phyloP scores from a whole-genome alignment of 768 basidiomycete species.

The Pulveroboletus ravenelii region DNA sequence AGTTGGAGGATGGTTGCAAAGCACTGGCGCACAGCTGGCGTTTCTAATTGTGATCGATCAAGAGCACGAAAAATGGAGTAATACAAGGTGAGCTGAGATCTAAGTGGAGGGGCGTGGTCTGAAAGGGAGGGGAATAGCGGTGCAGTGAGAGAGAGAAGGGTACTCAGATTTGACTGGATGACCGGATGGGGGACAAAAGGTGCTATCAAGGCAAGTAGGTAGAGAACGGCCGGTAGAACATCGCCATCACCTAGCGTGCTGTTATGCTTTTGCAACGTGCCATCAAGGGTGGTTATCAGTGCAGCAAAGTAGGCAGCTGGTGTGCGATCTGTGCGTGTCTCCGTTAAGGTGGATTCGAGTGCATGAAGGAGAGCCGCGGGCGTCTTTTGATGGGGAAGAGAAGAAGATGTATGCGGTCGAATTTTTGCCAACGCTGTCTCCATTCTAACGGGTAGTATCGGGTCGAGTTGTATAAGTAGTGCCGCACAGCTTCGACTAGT shows the following conservation, averaged over 20 bases:
- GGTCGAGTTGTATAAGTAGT: background rate
- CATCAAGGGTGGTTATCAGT: slow-evolving; percentile 77
- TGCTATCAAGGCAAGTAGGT: slow-evolving; percentile 32
- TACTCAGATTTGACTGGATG: slow-evolving; percentile 68
- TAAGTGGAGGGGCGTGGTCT: slow-evolving; percentile 69
- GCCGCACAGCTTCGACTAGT: slow-evolving; percentile 1
- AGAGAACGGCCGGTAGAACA: slow-evolving; percentile 31
- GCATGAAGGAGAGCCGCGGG: slow-evolving; percentile 83
- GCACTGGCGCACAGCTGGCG: slow-evolving; percentile 64
- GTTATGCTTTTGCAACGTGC: slow-evolving; percentile 61
- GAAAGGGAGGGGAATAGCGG: slow-evolving; percentile 70
- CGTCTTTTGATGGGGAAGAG: slow-evolving; percentile 81
- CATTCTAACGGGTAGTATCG: slow-evolving; percentile 32
- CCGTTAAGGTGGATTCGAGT: slow-evolving; percentile 74
- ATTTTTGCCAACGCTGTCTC: slow-evolving; percentile 77
- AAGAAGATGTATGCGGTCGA: slow-evolving; percentile 76
- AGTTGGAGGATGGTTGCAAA: slow-evolving; percentile 84
- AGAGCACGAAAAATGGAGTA: slow-evolving; percentile 64
- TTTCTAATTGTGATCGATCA: slow-evolving; percentile 67
- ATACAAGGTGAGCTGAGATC: slow-evolving; percentile 82
- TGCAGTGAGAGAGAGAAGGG: slow-evolving; percentile 67
- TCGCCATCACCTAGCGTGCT: slow-evolving; percentile 68
- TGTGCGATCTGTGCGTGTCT: slow-evolving; percentile 60
- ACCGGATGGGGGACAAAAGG: slow-evolving; percentile 68
- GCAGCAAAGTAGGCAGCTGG: slow-evolving; percentile 96